phyloP scores from a whole-genome alignment of 352 stramenopile species.

The Pythium periplocum region DNA sequence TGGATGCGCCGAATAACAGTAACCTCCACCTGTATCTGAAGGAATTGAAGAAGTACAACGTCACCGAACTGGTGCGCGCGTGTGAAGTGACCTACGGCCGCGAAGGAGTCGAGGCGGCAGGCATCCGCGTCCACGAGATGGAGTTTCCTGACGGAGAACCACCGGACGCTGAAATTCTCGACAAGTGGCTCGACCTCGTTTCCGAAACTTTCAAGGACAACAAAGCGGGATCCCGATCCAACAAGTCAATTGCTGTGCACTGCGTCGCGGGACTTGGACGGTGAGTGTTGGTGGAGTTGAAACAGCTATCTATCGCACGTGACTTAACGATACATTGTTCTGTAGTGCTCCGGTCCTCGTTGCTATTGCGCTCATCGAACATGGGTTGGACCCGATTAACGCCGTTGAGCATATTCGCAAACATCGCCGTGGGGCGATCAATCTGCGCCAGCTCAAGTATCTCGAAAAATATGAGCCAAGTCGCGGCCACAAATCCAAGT shows the following conservation, averaged over 20 bases:
- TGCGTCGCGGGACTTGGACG: conserved; percentile 96
- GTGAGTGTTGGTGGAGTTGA: conserved; percentile 23
- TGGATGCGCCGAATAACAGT: conserved; percentile 94
- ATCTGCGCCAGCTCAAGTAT: conserved; percentile 97
- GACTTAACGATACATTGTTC: not conserved
- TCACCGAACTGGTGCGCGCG: conserved; percentile 93
- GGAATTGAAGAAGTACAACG: conserved; percentile 95
- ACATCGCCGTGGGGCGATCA: conserved; percentile 94
- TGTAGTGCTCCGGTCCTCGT: conserved; percentile 93
- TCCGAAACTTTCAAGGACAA: conserved; percentile 92
- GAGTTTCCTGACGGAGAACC: conserved; percentile 96
- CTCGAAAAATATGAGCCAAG: conserved; percentile 93
- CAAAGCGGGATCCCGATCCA: conserved; percentile 45
- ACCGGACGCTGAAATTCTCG: conserved; percentile 90
- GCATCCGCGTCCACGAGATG: conserved; percentile 93
- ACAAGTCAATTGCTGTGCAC: conserved; percentile 94
- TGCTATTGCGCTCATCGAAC: conserved; percentile 97
- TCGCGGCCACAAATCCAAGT: conserved; percentile 72
- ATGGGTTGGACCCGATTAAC: conserved; percentile 93
- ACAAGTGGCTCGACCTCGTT: conserved; percentile 94
- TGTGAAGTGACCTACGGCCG: conserved; percentile 95
- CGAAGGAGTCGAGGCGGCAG: conserved; percentile 88
- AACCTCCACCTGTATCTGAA: conserved; percentile 98
- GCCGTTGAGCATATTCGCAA: conserved; percentile 96
- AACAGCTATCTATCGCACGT: no score